A percentile compares a stretch with the other conserved stretches of the same genome.
Conservation (phyloP, 139 green algal genomes). For the Gonium pectorale region DNA sequence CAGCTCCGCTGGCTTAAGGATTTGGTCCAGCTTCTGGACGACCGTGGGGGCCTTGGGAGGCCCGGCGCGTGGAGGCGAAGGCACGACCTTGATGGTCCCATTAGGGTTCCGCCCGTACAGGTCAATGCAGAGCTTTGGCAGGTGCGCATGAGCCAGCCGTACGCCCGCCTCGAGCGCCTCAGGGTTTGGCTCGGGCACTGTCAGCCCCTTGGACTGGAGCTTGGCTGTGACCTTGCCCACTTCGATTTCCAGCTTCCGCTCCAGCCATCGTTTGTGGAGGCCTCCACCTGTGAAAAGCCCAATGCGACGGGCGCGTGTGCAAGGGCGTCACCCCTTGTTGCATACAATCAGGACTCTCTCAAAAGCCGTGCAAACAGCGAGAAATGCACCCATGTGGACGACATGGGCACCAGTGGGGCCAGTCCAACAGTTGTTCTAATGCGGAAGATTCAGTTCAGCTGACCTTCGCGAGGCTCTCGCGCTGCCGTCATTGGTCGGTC, state of each 20-base stretch:
- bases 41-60: neutral
- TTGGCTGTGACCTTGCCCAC: constrained; percentile 38
- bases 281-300: too few relatives aligned
- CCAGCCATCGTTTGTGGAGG: constrained; percentile 25
- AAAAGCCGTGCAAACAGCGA: too few relatives aligned
- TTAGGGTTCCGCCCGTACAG: constrained; percentile 33
- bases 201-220: constrained; percentile 13
- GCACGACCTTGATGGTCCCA: neutral
- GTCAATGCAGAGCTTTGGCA: constrained; percentile 28
- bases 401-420: too few relatives aligned
- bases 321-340: too few relatives aligned
- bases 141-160: neutral
- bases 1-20: constrained; percentile 8
- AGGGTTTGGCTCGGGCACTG: neutral
- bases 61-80: neutral
- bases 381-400: too few relatives aligned
- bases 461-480: too few relatives aligned
- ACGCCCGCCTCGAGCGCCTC: neutral
- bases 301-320: too few relatives aligned
- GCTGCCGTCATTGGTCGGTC: too few relatives aligned
- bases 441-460: too few relatives aligned
- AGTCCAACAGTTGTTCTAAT: too few relatives aligned
- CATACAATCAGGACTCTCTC: too few relatives aligned
- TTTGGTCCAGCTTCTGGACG: constrained; percentile 13
- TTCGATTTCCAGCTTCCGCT: constrained; percentile 33